These are phyloP conservation scores for Fusarium pseudoanthophilum DNA, from an alignment of 2,329 filamentous ascomycete species.

Conservation along the genomic window DNA sequence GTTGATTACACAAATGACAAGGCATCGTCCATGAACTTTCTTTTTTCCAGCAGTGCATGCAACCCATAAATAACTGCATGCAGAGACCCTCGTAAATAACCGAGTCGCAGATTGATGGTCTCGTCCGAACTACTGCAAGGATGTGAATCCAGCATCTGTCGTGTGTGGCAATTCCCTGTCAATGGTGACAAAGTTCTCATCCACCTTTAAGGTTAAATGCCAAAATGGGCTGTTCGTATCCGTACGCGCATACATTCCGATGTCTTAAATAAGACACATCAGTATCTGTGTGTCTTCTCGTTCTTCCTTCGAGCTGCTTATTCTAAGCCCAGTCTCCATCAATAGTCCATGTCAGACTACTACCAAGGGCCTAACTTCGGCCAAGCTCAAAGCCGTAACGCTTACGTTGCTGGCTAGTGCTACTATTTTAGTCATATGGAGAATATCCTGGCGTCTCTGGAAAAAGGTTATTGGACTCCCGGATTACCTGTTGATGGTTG, in stretches of 20 bases:
- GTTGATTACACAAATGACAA: no score
- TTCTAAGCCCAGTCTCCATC: neutral
- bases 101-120: no score
- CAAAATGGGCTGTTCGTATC: neutral
- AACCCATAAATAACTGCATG: no score
- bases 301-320: neutral
- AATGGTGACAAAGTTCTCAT: no score
- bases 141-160: no score
- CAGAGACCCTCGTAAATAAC: no score
- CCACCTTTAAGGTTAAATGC: no score
- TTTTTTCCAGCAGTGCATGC: no score
- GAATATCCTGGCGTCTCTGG: neutral
- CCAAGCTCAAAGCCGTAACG: constrained; percentile 2
- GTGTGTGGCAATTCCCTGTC: no score
- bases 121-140: no score
- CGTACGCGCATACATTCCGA: neutral
- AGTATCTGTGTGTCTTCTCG: neutral
- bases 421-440: neutral
- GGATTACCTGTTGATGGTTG: neutral
- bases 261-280: neutral
- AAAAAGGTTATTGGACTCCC: neutral
- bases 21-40: no score
- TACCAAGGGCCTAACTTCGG: neutral
- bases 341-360: neutral
- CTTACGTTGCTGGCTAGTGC: neutral